Conservation (phyloP, 208 protist species). For the Vickermania spadyakhi region DNA sequence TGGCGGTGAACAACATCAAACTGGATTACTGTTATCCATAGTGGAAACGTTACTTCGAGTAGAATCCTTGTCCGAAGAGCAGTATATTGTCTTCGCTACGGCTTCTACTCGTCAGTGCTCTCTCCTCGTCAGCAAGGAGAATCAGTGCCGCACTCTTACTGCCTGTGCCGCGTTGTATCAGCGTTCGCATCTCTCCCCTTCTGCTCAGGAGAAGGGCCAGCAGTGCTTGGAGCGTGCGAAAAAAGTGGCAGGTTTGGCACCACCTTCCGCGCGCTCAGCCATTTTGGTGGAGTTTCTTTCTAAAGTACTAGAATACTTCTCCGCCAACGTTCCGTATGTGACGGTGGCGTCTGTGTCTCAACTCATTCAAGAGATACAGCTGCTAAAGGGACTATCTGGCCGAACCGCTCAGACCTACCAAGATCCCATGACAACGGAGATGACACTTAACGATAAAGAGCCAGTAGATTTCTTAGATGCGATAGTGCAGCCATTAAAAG, state of each 20-base stretch:
- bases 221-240: constrained; percentile 91
- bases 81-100: constrained; percentile 87
- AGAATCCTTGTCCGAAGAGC: constrained; percentile 20
- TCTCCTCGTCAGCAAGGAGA: constrained; percentile 87
- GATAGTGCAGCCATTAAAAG: not conserved
- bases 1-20: constrained; percentile 33
- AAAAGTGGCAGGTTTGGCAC: constrained; percentile 86
- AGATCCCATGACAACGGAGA: not conserved
- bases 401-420: not conserved
- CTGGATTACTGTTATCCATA: constrained; percentile 62
- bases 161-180: constrained; percentile 88
- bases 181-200: constrained; percentile 36
- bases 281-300: constrained; percentile 96
- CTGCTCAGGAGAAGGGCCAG: constrained; percentile 64
- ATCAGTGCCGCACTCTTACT: constrained; percentile 84
- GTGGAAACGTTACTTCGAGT: constrained; percentile 38
- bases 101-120: constrained; percentile 87
- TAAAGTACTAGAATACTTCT: constrained; percentile 91
- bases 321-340: constrained; percentile 52
- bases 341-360: constrained; percentile 36
- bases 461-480: not conserved
- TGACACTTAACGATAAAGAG: not conserved
- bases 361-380: constrained; percentile 37
- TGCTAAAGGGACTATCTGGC: not conserved
- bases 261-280: constrained; percentile 45